Base-by-base conservation (phyloP, 306 rosid genomes). In the Inga leiocalycina region DNA sequence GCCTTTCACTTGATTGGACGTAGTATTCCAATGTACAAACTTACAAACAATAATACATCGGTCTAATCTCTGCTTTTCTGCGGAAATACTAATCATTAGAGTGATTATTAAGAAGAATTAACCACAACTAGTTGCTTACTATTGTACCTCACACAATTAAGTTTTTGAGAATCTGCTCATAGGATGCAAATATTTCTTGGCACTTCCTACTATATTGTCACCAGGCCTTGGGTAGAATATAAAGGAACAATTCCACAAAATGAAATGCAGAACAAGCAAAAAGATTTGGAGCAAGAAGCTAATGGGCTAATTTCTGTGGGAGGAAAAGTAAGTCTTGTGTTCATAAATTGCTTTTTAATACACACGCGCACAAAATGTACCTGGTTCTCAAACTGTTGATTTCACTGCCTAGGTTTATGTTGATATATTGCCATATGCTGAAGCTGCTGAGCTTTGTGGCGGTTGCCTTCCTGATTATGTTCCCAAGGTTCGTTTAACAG, bases 221-320 rank as follows among this genome's bases (percentile, higher is more conserved):
- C 83, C 89, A 90, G 94, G 86, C 94, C 98, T 20, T 89, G 87
- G 90, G 92, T 89, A 78, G 97, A 93, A 88, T 93, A 90, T 79
- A 91, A 88, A 83, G 97, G 93, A 84, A 79, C 80, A n/a, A 14
- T 90, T 88, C 85, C 92, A 32, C 92, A 87, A 52, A 84, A 83
- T 59, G 98, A 90, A 80, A 17, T 86, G 78, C 91, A 75, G 82
- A 85, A 11, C 49, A 93, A 92, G 91, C 87, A 78, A 46, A 88
- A 92, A 81, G 93, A 89, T 46, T 75, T 93, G 65, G 93, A 93
- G 90, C 78, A 65, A 35, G 94, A 89, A 78, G 94, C 89, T 65
- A 92, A 92, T 84, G 74, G 78, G 17, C 86, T 89, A 79, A 88
- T 90, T 79, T 87, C 90, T 4, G 10, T 39, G 62, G 92, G 97